A percentile compares a stretch with the other conserved stretches of the same genome.
Evolutionary conservation across 2,329 filamentous ascomycete species (phyloP).

Genomic region (Daldinia sp.): DNA sequence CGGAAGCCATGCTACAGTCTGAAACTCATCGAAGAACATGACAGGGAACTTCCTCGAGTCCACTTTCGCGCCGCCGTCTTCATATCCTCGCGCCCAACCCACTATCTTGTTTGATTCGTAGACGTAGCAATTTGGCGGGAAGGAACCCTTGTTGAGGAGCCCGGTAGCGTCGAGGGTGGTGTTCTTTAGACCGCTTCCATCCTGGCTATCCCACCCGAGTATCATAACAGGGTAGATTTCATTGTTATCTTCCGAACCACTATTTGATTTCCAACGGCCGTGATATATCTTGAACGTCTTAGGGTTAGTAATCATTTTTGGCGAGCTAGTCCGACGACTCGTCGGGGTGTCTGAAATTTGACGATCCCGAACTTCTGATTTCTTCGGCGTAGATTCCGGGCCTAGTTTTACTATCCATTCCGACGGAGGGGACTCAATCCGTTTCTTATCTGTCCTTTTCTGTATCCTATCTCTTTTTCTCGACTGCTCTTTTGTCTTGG

Average conservation of each 20-base stretch:
- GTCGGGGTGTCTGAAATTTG: neutral
- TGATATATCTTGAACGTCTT: conserved; percentile 53
- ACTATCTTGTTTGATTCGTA: conserved; percentile 50
- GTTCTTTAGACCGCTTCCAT: conserved; percentile 47
- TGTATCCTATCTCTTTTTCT: neutral
- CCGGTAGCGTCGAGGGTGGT: conserved; percentile 48
- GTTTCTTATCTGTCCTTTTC: neutral
- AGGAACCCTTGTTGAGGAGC: conserved; percentile 46
- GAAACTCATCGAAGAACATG: conserved; percentile 53
- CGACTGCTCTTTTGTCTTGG: neutral
- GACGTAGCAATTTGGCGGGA: conserved; percentile 53
- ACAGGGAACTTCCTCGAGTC: conserved; percentile 55
- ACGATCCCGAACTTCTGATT: neutral
- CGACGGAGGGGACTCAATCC: neutral
- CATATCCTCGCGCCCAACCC: conserved; percentile 55
- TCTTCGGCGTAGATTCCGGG: conserved; percentile 33
- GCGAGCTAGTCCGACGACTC: conserved; percentile 10
- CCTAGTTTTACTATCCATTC: neutral
- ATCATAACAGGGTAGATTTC: conserved; percentile 54
- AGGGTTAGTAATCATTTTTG: conserved; percentile 46
- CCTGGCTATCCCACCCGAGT: conserved; percentile 53
- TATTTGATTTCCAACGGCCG: conserved; percentile 45
- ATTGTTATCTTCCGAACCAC: conserved; percentile 36
- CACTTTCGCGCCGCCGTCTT: conserved; percentile 53
- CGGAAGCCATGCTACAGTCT: conserved; percentile 46